Evolutionary conservation across 306 rosid species (phyloP).

Genomic region (Cucurbita ficifolia): DNA sequence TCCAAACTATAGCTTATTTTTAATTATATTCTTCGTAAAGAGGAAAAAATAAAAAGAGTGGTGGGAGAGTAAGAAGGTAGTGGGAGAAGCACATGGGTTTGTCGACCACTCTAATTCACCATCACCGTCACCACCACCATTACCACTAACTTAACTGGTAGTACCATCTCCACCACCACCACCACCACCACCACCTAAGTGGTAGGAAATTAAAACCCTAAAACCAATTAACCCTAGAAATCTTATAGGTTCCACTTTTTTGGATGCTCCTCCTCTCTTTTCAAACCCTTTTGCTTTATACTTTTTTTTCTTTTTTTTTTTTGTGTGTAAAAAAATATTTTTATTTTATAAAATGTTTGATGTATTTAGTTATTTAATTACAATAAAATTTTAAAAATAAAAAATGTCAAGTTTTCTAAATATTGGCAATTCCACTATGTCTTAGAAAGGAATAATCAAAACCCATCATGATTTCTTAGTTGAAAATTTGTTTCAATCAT

Average conservation of each 20-base stretch:
- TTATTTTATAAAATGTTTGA: neutral
- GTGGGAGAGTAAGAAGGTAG: conserved; percentile 17
- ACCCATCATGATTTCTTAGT: neutral
- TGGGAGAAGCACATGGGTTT: conserved; percentile 66
- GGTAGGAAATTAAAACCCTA: neutral
- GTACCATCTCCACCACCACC: conserved; percentile 4
- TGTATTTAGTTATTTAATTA: neutral
- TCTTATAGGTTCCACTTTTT: neutral
- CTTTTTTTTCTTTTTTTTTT: neutral
- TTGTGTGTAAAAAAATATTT: no score
- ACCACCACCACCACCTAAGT: neutral
- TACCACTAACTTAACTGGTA: neutral
- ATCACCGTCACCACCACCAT: neutral
- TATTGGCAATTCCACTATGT: neutral
- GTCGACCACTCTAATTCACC: conserved; percentile 46
- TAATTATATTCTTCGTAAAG: neutral
- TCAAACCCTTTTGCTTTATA: neutral
- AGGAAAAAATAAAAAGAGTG: neutral
- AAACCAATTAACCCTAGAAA: neutral
- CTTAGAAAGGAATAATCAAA: neutral
- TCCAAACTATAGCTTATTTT: no score
- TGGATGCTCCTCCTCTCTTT: neutral
- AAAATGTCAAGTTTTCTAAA: neutral
- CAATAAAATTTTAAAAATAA: no score
- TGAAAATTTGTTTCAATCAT: neutral